These are phyloP conservation scores for Ceratocystis destructans DNA, from an alignment of 2,329 filamentous ascomycete genomes.

Conservation along the genomic window DNA sequence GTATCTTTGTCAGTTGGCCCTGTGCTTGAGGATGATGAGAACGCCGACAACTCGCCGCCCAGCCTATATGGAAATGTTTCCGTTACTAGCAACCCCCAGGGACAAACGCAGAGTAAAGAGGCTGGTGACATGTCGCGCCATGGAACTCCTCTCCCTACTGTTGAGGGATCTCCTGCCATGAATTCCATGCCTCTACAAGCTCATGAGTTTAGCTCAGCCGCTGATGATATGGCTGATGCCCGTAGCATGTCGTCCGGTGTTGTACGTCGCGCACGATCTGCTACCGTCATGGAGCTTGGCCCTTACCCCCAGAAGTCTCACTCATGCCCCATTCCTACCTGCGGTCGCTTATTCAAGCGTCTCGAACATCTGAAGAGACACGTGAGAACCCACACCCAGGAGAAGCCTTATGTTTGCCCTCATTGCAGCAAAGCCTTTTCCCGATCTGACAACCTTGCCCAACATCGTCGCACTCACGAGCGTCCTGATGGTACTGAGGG, in stretches of 20 bases:
- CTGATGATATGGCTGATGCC: constrained; percentile 48
- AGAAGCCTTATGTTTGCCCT: constrained; percentile 94
- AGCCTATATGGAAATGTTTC: constrained; percentile 60
- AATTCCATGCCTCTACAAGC: constrained; percentile 55
- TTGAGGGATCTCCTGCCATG: constrained; percentile 68
- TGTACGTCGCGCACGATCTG: constrained; percentile 79
- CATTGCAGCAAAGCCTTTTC: constrained; percentile 99
- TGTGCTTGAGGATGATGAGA: constrained; percentile 66
- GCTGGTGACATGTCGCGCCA: constrained; percentile 74
- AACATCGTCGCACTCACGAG: constrained; percentile 70
- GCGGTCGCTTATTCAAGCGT: constrained; percentile 93
- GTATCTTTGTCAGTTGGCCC: constrained; percentile 78
- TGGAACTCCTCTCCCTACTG: constrained; percentile 72
- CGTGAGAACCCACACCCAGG: constrained; percentile 97
- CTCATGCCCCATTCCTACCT: constrained; percentile 97
- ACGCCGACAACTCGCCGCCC: constrained; percentile 63
- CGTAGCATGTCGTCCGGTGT: constrained; percentile 62
- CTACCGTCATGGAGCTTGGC: constrained; percentile 90
- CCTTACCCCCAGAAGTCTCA: constrained; percentile 97
- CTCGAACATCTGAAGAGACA: constrained; percentile 98
- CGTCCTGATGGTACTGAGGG: constrained; percentile 48
- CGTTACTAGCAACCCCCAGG: constrained; percentile 30
- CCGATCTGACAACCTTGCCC: constrained; percentile 94
- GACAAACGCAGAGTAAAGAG: constrained; percentile 58
- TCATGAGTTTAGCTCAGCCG: constrained; percentile 54